Evolutionary conservation across 306 rosid species (phyloP).

Genomic region (Vigna trinervia): DNA sequence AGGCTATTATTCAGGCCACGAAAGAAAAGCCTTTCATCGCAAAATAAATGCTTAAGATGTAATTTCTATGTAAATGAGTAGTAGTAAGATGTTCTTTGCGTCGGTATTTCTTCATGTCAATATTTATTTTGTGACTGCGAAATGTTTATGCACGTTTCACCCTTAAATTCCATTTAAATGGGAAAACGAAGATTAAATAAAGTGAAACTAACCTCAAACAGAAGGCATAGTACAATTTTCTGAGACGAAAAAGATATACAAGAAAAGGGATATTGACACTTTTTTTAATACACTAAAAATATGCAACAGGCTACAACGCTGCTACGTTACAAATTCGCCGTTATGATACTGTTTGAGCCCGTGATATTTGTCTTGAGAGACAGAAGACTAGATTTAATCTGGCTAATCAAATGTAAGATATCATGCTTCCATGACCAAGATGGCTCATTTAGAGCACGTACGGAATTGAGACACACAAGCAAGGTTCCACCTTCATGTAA

Average conservation of each 20-base stretch:
- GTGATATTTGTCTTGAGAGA: constrained; percentile 38
- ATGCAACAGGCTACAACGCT: constrained; percentile 32
- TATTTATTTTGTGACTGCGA: background rate
- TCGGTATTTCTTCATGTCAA: background rate
- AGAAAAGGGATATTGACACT: constrained; percentile 34
- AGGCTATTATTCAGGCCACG: no score
- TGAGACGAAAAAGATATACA: constrained; percentile 42
- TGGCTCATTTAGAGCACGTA: constrained; percentile 85
- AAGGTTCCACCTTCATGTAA: constrained; percentile 98
- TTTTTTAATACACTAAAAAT: constrained; percentile 29
- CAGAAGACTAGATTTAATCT: constrained; percentile 56
- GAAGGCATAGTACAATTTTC: background rate
- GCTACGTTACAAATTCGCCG: constrained; percentile 51
- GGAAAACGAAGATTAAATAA: background rate
- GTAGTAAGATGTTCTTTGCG: background rate
- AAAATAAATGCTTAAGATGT: background rate
- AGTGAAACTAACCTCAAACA: background rate
- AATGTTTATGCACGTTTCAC: constrained; percentile 20
- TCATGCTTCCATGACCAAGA: constrained; percentile 92
- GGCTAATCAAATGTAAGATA: constrained; percentile 45
- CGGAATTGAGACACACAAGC: constrained; percentile 90
- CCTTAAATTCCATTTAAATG: constrained; percentile 9
- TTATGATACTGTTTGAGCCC: constrained; percentile 46
- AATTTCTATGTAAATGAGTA: background rate
- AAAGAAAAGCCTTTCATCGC: background rate